phyloP scores from a whole-genome alignment of 2,329 filamentous ascomycete genomes.

The Aureobasidium musti region DNA sequence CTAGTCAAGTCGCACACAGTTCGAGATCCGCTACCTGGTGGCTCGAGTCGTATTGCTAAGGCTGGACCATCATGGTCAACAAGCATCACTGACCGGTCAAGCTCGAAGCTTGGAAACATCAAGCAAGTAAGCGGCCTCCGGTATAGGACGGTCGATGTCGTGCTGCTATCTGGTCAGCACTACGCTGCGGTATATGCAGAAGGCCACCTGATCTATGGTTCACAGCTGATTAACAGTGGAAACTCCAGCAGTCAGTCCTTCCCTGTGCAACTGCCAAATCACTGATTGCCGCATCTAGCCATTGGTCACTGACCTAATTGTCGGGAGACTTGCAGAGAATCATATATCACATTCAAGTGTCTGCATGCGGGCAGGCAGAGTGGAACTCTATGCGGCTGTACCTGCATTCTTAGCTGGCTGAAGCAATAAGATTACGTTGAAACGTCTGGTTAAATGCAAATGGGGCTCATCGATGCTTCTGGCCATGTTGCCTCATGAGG shows the following conservation, averaged over 20 bases:
- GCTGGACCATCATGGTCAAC: neutral
- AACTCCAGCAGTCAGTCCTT: neutral
- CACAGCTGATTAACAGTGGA: neutral
- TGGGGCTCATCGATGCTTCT: neutral
- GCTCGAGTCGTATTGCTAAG: neutral
- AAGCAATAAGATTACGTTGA: neutral
- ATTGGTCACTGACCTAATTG: neutral
- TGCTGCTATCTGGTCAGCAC: neutral
- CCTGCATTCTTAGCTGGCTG: neutral
- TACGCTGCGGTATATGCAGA: neutral
- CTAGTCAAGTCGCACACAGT: neutral
- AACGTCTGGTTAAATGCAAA: neutral
- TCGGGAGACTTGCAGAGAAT: neutral
- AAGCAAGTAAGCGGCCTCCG: neutral
- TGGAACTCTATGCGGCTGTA: neutral
- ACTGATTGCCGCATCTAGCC: neutral
- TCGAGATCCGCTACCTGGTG: neutral
- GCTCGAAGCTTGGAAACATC: neutral
- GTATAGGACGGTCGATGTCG: neutral
- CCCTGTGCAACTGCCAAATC: neutral
- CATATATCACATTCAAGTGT: neutral
- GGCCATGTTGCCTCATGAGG: neutral
- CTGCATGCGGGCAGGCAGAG: neutral
- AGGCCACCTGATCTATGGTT: neutral
- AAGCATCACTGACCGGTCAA: conserved; percentile 1